Conservation (phyloP, 306 rosid genomes). For the Pterocarpus macrocarpus region DNA sequence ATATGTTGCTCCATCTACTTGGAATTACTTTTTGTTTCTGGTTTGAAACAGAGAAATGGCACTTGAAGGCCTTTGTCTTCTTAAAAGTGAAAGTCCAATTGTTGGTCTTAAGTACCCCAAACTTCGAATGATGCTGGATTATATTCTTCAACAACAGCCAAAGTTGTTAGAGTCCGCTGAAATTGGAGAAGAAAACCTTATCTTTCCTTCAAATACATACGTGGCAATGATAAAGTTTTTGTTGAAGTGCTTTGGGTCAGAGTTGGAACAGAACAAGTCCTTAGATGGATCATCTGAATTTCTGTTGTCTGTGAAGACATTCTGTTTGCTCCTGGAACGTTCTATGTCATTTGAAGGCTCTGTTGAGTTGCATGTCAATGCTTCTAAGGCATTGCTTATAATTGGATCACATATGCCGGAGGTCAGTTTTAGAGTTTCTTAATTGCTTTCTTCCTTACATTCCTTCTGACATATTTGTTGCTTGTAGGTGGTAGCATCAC, state of each 20-base stretch:
- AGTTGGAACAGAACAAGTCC: slow-evolving; percentile 64
- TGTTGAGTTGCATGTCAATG: slow-evolving; percentile 85
- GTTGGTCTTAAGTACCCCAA: slow-evolving; percentile 69
- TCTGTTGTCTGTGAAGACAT: slow-evolving; percentile 66
- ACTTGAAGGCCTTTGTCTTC: slow-evolving; percentile 81
- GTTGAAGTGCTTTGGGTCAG: slow-evolving; percentile 79
- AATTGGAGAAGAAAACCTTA: slow-evolving; percentile 75
- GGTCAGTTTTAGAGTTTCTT: slow-evolving; percentile 60
- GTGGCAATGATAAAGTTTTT: slow-evolving; percentile 82
- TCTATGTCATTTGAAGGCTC: slow-evolving; percentile 93
- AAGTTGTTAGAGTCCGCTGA: slow-evolving; percentile 72
- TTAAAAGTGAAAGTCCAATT: slow-evolving; percentile 57
- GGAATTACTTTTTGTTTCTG: slow-evolving; percentile 25
- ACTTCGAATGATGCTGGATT: slow-evolving; percentile 76
- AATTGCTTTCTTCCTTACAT: slow-evolving; percentile 45
- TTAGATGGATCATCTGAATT: slow-evolving; percentile 59
- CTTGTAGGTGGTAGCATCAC: slow-evolving; percentile 78
- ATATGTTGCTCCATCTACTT: slow-evolving; percentile 31
- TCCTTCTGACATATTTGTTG: slow-evolving; percentile 49
- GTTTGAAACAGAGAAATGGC: slow-evolving; percentile 83
- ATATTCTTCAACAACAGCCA: slow-evolving; percentile 80
- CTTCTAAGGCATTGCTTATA: slow-evolving; percentile 80
- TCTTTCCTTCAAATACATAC: slow-evolving; percentile 76
- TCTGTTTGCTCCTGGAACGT: slow-evolving; percentile 83
- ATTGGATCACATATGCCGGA: slow-evolving; percentile 84